A percentile compares a stretch with the other conserved stretches of the same genome.
Evolutionary conservation across 805 yeast species (phyloP).

Genomic region (Lipomyces lipofer): DNA sequence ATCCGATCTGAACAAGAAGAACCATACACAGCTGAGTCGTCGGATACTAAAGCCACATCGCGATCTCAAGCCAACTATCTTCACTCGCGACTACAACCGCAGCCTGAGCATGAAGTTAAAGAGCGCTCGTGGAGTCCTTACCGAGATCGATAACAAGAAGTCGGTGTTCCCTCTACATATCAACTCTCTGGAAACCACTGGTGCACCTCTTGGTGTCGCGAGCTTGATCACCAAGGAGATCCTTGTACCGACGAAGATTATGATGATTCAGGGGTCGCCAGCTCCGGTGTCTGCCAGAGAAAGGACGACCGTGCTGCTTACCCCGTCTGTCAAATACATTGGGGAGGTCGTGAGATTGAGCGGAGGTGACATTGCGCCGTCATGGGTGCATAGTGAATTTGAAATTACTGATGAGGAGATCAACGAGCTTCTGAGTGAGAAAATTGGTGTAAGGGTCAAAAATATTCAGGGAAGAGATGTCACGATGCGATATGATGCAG

Average conservation of each 20-base stretch:
- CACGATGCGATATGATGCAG: constrained; percentile 1
- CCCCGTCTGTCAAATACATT: constrained; percentile 42
- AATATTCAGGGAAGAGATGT: constrained; percentile 3
- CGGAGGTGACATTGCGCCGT: constrained; percentile 76
- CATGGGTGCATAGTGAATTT: constrained; percentile 83
- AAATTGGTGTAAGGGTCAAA: constrained; percentile 15
- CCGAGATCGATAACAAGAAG: constrained; percentile 65
- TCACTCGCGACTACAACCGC: constrained; percentile 74
- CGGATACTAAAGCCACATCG: constrained; percentile 38
- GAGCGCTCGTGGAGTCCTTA: constrained; percentile 68
- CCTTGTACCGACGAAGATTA: constrained; percentile 16
- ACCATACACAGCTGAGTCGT: constrained; percentile 35
- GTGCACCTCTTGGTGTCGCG: constrained; percentile 27
- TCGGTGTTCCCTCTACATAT: constrained; percentile 88
- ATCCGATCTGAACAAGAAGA: constrained; percentile 47
- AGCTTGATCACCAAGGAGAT: constrained; percentile 15
- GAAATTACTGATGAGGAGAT: constrained; percentile 53
- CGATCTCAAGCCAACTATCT: constrained; percentile 60
- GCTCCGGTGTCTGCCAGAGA: constrained; percentile 72
- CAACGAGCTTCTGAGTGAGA: constrained; percentile 7
- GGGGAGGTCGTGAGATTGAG: constrained; percentile 71
- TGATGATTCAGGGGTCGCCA: constrained; percentile 25
- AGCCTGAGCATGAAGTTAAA: constrained; percentile 55
- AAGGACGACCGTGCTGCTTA: constrained; percentile 68
- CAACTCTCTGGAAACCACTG: constrained; percentile 36